Base-by-base conservation (phyloP, 2,329 filamentous ascomycete species). In the Trichoderma atrobrunneum region DNA sequence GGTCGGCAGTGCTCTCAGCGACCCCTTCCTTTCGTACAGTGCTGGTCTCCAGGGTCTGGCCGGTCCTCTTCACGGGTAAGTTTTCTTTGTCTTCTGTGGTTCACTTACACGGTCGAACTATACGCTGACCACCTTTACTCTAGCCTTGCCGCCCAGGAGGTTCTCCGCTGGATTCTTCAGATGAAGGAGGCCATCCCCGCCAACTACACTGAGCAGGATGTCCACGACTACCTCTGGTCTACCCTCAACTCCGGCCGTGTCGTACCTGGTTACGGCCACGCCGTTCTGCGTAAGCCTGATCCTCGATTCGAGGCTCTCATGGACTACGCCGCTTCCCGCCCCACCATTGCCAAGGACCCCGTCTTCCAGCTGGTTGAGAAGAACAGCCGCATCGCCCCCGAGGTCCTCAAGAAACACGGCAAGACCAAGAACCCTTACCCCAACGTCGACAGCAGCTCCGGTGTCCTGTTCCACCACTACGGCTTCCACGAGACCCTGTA, bases 371-470 rank as follows among this genome's bases (percentile, higher is more conserved):
- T 99, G 12, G 95, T 99, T 71, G 92, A 95, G 88, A 91, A 92
- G 85, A 98, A 97, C 86, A 94, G 92, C 75, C 92, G 94, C 79
- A 92, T 99, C 74, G 96, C 96, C 0, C 96, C 96, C 18, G 89
- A 90, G 67, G 96, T 99, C 24, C 87, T 99, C 77, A 96, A 90
- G 78, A 91, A 98, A 85, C 96, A 99, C 81, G 96, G 96, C 82
- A 98, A 98, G 91, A 97, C 94, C 76, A 97, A 97, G 88, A 97
- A 97, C 85, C 94, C 96, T 2, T 97, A 95, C 84, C 96, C 96
- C 75, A 99, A 99, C 81, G 96, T 99, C 74, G 96, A 99, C 83
- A 94, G 92, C 62, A 92, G 90, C 74, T 97, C 94, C 0, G 96
- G 96, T 75, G 95, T 98, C 7, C 88, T 99, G 63, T 98, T 99